Base-by-base conservation (phyloP, 2,329 filamentous ascomycete species). In the Nigrograna mackinnonii region DNA sequence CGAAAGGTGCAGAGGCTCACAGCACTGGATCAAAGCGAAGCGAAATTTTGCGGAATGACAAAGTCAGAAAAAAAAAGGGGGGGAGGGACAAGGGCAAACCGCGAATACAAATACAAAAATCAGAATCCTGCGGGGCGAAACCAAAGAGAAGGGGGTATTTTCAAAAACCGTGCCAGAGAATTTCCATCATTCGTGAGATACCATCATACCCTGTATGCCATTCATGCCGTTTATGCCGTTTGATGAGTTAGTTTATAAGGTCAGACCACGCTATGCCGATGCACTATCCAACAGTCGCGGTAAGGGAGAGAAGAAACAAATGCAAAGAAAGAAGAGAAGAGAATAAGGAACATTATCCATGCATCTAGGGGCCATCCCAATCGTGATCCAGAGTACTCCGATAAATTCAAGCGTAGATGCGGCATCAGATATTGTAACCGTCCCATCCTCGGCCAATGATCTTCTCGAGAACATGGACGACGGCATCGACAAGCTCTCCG, bases 401-500 rank as follows among this genome's bases (percentile, higher is more conserved):
- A 30, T 13, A 36, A 35, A 5, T 28, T 6, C 17, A 40, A 20
- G n/a, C 20, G 14, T 13, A 18, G 41, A 21, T 22, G 22, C 30
- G 13, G 21, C 12, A 26, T 31, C 58, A 67, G 14, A 66, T 45
- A 24, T 47, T 52, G 62, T 59, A 66, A 3, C 46, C 51, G n/a
- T 54, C 50, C 64, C 65, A 68, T 1, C 55, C 56, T 6, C 50
- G 46, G 6, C 44, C 37, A 35, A 67, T 46, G 13, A 66, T 54
- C 20, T 58, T 58, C 35, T 65, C 62, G n/a, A 68, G 37, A 5
- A 57, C 57, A 0, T 51, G 42, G 3, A 62, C 49, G 14, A 62
- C 52, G 4, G 57, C 54, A 20, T 64, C 55, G 13, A 66, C 44
- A 4, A 67, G 49, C 37, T 67, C 64, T 3, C 64, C 65, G 11